These are phyloP conservation scores for Patellifolia procumbens DNA, from an alignment of 179 eudicot species.

Conservation along the genomic window DNA sequence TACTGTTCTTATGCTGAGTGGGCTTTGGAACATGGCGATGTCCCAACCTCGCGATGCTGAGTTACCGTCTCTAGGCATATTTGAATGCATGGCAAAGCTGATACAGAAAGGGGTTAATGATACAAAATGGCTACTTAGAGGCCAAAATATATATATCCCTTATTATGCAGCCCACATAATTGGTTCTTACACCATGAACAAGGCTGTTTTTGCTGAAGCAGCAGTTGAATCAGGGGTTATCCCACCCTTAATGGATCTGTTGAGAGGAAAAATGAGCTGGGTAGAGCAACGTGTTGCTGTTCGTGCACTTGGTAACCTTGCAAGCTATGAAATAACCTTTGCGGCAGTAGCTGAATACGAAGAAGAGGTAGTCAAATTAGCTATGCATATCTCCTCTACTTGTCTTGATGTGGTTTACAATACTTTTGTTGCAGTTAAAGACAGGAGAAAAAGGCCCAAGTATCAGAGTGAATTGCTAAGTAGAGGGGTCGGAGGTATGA, in stretches of 20 bases:
- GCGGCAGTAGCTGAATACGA: conserved; percentile 42
- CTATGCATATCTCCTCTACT: conserved; percentile 49
- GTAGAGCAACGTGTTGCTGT: conserved; percentile 76
- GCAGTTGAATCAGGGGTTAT: conserved; percentile 62
- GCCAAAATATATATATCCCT: conserved; percentile 68
- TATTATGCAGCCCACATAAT: conserved; percentile 81
- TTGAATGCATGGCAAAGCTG: conserved; percentile 55
- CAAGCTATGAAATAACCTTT: conserved; percentile 58
- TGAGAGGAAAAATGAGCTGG: conserved; percentile 71
- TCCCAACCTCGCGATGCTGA: conserved; percentile 54
- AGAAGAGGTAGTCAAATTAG: conserved; percentile 41
- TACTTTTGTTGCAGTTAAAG: conserved; percentile 43
- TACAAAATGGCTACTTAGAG: conserved; percentile 50
- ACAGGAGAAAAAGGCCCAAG: conserved; percentile 35
- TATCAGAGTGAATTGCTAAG: conserved; percentile 66
- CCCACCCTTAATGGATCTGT: conserved; percentile 58
- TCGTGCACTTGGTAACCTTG: conserved; percentile 74
- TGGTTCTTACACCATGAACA: conserved; percentile 74
- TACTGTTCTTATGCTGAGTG: conserved; percentile 54
- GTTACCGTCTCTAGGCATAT: conserved; percentile 64
- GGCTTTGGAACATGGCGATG: conserved; percentile 74
- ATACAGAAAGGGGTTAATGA: conserved; percentile 50
- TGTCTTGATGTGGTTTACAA: conserved; percentile 44
- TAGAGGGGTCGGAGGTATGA: conserved; percentile 60
- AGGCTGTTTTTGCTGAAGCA: conserved; percentile 39